These are phyloP conservation scores for Nigrospora oryzae DNA, from an alignment of 2,329 filamentous ascomycete species.

Conservation along the genomic window DNA sequence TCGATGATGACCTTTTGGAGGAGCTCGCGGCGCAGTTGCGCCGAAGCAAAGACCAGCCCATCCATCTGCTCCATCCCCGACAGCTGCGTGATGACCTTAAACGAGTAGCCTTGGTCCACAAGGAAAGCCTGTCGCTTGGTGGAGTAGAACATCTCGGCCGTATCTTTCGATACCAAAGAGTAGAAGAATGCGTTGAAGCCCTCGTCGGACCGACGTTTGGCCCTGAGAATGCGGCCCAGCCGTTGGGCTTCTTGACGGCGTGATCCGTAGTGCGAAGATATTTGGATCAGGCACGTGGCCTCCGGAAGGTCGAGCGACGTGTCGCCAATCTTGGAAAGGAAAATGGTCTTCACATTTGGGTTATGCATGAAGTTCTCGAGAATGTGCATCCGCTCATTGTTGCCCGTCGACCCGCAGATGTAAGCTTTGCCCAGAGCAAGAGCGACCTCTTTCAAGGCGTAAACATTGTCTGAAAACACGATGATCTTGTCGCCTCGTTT, in stretches of 20 bases:
- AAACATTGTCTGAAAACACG: constrained; percentile 96
- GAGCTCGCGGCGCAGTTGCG: constrained; percentile 74
- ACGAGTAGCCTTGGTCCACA: constrained; percentile 95
- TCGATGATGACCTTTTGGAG: constrained; percentile 85
- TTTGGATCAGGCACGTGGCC: constrained; percentile 93
- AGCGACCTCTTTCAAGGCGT: constrained; percentile 80
- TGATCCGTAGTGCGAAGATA: constrained; percentile 95
- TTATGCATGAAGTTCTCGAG: constrained; percentile 95
- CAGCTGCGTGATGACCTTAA: constrained; percentile 96
- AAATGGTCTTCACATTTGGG: constrained; percentile 80
- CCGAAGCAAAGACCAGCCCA: constrained; percentile 69
- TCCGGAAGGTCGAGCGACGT: constrained; percentile 96
- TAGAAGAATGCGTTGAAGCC: constrained; percentile 99
- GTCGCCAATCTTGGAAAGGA: constrained; percentile 95
- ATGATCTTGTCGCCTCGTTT: constrained; percentile 94
- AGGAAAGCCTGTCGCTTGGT: constrained; percentile 95
- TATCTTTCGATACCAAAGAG: constrained; percentile 93
- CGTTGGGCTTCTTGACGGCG: constrained; percentile 94
- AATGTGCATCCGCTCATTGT: constrained; percentile 77
- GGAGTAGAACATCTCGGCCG: constrained; percentile 95
- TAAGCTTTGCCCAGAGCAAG: constrained; percentile 76
- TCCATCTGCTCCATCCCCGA: constrained; percentile 82
- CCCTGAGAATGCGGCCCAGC: constrained; percentile 83
- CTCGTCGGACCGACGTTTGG: constrained; percentile 92
- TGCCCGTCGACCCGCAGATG: constrained; percentile 83